Evolutionary conservation across 768 basidiomycete species (phyloP).

Genomic region (Tulasnella sp.): DNA sequence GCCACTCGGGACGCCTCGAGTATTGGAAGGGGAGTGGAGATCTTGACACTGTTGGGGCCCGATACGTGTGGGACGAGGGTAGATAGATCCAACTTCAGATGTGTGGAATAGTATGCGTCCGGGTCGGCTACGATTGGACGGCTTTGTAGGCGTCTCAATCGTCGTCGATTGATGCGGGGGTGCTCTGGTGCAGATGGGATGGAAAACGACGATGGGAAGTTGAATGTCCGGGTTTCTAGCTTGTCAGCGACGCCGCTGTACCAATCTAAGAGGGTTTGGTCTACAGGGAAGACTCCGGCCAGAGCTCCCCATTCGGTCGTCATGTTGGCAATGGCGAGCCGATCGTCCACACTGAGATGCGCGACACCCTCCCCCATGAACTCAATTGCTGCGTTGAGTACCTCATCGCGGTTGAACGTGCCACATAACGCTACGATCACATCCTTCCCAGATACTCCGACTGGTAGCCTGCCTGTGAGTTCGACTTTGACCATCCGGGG

Average conservation of each 20-base stretch:
- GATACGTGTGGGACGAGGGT: conserved; percentile 93
- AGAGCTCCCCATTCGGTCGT: conserved; percentile 99
- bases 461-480: conserved; percentile 64
- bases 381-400: conserved; percentile 92
- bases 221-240: conserved; percentile 66
- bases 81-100: conserved; percentile 84
- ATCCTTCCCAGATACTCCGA: conserved; percentile 95
- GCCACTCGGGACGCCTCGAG: conserved; percentile 61
- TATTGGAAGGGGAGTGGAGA: conserved; percentile 86
- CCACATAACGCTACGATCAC: conserved; percentile 96
- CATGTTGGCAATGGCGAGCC: conserved; percentile 98
- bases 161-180: conserved; percentile 68
- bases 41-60: conserved; percentile 94
- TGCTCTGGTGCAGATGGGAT: conserved; percentile 71
- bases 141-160: conserved; percentile 55
- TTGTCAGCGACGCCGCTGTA: conserved; percentile 66
- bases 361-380: conserved; percentile 84
- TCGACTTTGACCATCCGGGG: conserved; percentile 95
- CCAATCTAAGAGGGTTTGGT: conserved; percentile 72
- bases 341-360: conserved; percentile 74
- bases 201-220: conserved; percentile 32
- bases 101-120: conserved; percentile 71
- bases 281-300: conserved; percentile 89
- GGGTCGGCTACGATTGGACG: conserved; percentile 51
- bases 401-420: conserved; percentile 91